Base-by-base conservation (phyloP, 2,329 filamentous ascomycete genomes). In the Fusarium domesticum region DNA sequence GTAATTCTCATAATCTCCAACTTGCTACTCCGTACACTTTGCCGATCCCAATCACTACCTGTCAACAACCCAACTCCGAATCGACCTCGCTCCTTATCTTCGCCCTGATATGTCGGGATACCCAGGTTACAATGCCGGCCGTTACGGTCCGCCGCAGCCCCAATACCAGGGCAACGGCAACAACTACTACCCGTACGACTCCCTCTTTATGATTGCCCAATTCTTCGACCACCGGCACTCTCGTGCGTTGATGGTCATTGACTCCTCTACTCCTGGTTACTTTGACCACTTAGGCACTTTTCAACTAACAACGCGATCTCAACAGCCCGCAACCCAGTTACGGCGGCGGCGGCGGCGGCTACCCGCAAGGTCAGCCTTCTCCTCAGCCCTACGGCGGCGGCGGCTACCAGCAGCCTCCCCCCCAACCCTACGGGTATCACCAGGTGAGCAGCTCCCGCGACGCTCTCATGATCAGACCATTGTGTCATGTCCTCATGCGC, bases 51-150 rank as follows among this genome's bases (percentile, higher is more conserved):
- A n/a, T n/a, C n/a, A 48, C 19, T n/a, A 23, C 19, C n/a, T 25
- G 5, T 39, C 31, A 18, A 30, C 42, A 18, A 18, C 18, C 25
- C n/a, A n/a, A n/a, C n/a, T 31, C 31, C 38, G 19, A 37, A 8
- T 23, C 19, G 23, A 3, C n/a, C 20, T 35, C 33, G n/a, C 32
- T 23, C 17, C 28, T 12, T 30, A 37, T 46, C 37, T 19, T 37
- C 32, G 33, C 36, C 51, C 49, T 36, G 57, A 52, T 48, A 85
- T 85, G 82, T 83, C 82, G 54, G 81, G 79, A 60, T 85, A 83
- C 63, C 79, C 78, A 53, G 69, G 70, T 37, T 81, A 83, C 60
- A 69, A 73, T 46, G 70, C 70, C 62, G 75, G 75, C 50, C 69
- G 70, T 62, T 74, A 63, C 49, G 63, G 64, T 43, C 60, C 53